Evolutionary conservation across 495 filamentous ascomycete genomes (phyloP).

Genomic region (Aspergillus carlsbadensis): DNA sequence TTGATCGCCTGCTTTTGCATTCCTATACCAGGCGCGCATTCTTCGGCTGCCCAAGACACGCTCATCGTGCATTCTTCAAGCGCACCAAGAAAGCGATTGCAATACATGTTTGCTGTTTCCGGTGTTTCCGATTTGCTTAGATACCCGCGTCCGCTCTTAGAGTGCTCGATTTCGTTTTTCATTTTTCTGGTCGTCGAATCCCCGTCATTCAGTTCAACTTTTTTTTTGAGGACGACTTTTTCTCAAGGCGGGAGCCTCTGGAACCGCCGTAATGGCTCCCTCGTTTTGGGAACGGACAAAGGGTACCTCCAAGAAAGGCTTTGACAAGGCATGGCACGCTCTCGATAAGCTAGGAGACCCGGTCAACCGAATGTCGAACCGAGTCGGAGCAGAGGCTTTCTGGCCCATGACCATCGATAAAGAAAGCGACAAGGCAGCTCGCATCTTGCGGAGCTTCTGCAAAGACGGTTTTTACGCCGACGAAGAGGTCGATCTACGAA

Average conservation of each 20-base stretch:
- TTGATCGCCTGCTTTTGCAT: slow-evolving; percentile 9
- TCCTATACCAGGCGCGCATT: slow-evolving; percentile 19
- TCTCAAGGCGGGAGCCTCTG: background rate
- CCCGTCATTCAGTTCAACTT: slow-evolving; percentile 2
- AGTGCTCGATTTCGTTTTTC: background rate
- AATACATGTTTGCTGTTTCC: slow-evolving; percentile 19
- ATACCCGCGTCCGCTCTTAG: slow-evolving; percentile 7
- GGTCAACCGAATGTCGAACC: slow-evolving; percentile 73
- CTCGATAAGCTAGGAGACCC: slow-evolving; percentile 60
- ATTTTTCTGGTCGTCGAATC: background rate
- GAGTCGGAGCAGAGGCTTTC: slow-evolving; percentile 73
- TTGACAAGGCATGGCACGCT: slow-evolving; percentile 53
- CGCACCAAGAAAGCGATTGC: slow-evolving; percentile 17
- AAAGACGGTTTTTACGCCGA: slow-evolving; percentile 65
- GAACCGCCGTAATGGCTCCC: slow-evolving; percentile 30
- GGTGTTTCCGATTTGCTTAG: slow-evolving; percentile 8
- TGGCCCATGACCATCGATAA: slow-evolving; percentile 79
- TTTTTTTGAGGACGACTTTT: background rate
- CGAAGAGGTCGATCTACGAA: slow-evolving; percentile 25
- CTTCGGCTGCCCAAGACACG: slow-evolving; percentile 15
- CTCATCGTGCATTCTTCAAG: slow-evolving; percentile 11
- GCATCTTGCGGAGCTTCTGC: slow-evolving; percentile 78
- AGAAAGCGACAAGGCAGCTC: slow-evolving; percentile 79
- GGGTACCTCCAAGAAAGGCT: slow-evolving; percentile 50
- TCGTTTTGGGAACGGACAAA: slow-evolving; percentile 41